Base-by-base conservation (phyloP, 1,284 basidiomycete genomes). In the Cutaneotrichosporon sp. region DNA sequence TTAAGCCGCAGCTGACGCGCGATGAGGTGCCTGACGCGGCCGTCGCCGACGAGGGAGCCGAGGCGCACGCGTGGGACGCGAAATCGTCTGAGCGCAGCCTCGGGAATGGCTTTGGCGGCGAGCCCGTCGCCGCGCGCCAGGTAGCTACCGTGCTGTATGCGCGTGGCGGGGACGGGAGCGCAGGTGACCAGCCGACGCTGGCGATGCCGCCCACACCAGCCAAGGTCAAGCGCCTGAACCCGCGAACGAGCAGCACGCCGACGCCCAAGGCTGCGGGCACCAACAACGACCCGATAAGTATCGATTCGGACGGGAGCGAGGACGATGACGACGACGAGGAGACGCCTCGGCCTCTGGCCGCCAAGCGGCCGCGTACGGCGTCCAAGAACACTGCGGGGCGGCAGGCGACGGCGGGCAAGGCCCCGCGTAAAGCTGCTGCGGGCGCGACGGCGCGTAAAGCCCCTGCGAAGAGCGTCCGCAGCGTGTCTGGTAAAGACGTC, bases 91-190 rank as follows among this genome's bases (percentile, higher is more conserved):
- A 74, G 50, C 60, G 70, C 20, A 59, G 61, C 52, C 54, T 74
- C 1, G 70, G 70, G 12, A 67, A 71, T 54, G 72, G 69, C 2
- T 49, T 66, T 1, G 68, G 62, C 1, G 70, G 70, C 5, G 68
- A 72, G 54, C 62, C 69, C 1, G 41, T 61, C 5, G 51, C 46
- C 2, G 65, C 62, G 2, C 61, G 56, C 23, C 69, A 69, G 47
- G 23, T 49, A 8, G 60, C 65, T 0, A 68, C 67, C 1, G 22
- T 52, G 1, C 54, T 72, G 14, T 71, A 57, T 51, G 52, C 59
- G 2, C 52, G 57, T 8, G 53, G 39, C 3, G 22, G 38, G 12
- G 56, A 46, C 23, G 55, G 55, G 17, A 18, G 14, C 18, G 17
- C 34, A 10, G 37, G 42, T 26, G 35, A 36, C 12, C 56, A 49